Evolutionary conservation across 2,329 filamentous ascomycete genomes (phyloP), one percentile per base, ranked within the genome.

Genomic region (Rhinocladiella similis): DNA sequence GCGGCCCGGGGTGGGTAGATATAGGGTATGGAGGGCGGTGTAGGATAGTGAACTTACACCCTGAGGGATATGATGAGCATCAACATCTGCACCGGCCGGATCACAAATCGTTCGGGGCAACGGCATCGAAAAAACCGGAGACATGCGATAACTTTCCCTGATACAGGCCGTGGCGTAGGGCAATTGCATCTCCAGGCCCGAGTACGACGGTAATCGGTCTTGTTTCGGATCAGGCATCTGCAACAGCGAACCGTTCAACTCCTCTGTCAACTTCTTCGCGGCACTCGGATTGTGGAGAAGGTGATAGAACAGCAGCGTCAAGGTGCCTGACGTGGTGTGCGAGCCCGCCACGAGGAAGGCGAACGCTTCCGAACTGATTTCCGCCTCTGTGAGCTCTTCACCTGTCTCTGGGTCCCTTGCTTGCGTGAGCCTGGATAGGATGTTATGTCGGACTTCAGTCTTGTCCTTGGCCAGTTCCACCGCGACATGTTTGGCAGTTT

Each of bases 221-320:
- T 35, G 25, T 4, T n/a, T 35, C 3, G 33, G 33, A 5, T 39
- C 20, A 5, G 42, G 3, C 7, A 48, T 18, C n/a, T 48, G 42
- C 7, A 52, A 7, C 18, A 22, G 47, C 41, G 33, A 12, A 33
- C 29, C 35, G n/a, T 19, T 42, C 9, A 56, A 12, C 27, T 56
- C 48, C 20, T 56, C 38, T 1, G 54, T 56, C 33, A 56, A 36
- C 35, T 52, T 56, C 42, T 56, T 25, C 10, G 42, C 20, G 9
- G 33, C 41, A 7, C 14, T 19, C 10, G 66, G 67, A 29, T 70
- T 65, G 12, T 63, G 63, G 12, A 67, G 67, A 1, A 73, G 64
- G 43, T 72, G 62, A 57, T 74, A 77, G 64, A 79, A 74, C 1
- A 76, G 63, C 45, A 68, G 66, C 1, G 73, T 70, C 16, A 78